Base-by-base conservation (phyloP, 371 early-diverging fungal genomes). In the Vairimorpha necatrix region DNA sequence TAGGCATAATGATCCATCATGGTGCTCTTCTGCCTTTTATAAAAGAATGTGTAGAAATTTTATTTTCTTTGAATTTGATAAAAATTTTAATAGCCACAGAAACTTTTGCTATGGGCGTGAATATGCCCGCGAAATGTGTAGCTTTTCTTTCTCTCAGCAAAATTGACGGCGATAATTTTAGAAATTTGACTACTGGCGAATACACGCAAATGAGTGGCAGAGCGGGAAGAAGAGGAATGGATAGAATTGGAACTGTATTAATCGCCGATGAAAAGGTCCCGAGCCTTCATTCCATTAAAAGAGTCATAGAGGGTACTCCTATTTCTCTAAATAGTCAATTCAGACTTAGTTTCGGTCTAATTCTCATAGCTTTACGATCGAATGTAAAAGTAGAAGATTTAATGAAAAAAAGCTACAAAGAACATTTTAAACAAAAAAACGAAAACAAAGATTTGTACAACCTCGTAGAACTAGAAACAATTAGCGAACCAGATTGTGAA, bases 141-240 rank as follows among this genome's bases (percentile, higher is more conserved):
- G 95, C 95, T 3, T 96, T 95, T 85, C 90, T 93, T 11, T 88
- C 89, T 42, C 85, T 92, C 6, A 88, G 92, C 61, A 98, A 98
- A 82, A 80, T 80, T 47, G 81, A 80, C 66, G 54, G 69, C 9
- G 80, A 77, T 30, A 69, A 46, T 1, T 81, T 93, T 92, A 81
- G 95, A 94, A 80, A 95, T 93, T 28, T 88, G 86, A 56, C 85
- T 46, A 36, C 60, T 88, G 91, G 93, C 70, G 98, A 98, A 82
- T 98, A 95, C 83, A 96, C 93, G 0, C 98, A 98, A 87, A 98
- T 98, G 98, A 91, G 93, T 18, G 98, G 98, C 0, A 89, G 98
- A 68, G 96, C 97, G 11, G 98, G 98, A 67, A 89, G 98, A 78
- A 90, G 97, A 87, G 96, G 95, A 26, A 86, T 94, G 13, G 98